Evolutionary conservation across 1,284 basidiomycete genomes (phyloP).

Genomic region (Sphaerobolus stellatus): DNA sequence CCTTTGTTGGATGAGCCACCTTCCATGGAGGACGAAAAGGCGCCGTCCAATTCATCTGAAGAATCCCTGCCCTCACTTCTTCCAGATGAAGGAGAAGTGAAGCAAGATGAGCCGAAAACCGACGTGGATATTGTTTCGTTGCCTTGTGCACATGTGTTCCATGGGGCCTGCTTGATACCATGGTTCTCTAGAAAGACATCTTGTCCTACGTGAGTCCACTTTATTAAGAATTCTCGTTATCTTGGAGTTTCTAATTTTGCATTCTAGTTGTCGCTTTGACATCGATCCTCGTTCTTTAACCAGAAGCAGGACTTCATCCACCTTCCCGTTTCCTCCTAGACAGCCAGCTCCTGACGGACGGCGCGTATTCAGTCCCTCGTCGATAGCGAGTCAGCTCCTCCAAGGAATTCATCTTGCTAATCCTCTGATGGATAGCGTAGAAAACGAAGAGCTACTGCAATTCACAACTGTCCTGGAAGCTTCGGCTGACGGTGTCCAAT

Average conservation of each 20-base stretch:
- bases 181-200: constrained; percentile 77
- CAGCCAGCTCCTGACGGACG: no score
- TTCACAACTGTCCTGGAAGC: no score
- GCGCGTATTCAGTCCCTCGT: no score
- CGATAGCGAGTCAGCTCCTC: no score
- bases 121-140: constrained; percentile 53
- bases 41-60: constrained; percentile 34
- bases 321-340: not conserved
- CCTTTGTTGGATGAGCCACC: constrained; percentile 53
- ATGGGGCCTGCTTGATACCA: constrained; percentile 68
- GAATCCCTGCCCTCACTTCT: constrained; percentile 17
- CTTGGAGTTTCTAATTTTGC: not conserved
- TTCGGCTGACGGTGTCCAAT: no score
- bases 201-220: constrained; percentile 51
- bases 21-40: no score
- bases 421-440: no score
- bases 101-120: no score
- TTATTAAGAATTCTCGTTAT: not conserved
- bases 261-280: constrained; percentile 61
- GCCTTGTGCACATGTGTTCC: constrained; percentile 77
- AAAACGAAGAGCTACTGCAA: no score
- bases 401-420: no score
- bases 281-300: constrained; percentile 74
- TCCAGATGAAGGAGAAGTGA: constrained; percentile 5
- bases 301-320: constrained; percentile 36